Evolutionary conservation across 75 land plant species (phyloP).

Genomic region (Pinus taeda): DNA sequence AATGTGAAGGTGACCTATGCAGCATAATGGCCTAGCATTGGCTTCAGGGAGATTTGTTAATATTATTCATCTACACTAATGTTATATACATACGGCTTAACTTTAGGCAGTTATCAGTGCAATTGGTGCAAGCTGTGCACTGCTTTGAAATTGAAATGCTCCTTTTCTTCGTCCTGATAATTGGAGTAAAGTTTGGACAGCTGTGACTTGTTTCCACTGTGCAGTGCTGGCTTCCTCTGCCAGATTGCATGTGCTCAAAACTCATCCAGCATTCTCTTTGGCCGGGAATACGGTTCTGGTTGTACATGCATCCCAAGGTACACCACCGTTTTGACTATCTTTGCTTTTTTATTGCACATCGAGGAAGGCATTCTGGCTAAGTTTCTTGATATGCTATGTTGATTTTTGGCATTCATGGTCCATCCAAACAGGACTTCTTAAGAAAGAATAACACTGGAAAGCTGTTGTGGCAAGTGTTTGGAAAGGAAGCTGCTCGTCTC

Average conservation of each 20-base stretch:
- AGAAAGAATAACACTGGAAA: constrained; percentile 96
- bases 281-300: constrained; percentile 73
- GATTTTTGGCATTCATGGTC: constrained; percentile 11
- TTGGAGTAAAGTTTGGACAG: background rate
- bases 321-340: background rate
- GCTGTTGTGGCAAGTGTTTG: constrained; percentile 90
- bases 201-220: constrained; percentile 6
- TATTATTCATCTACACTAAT: constrained; percentile 7
- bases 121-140: background rate
- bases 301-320: constrained; percentile 99
- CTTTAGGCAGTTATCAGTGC: background rate
- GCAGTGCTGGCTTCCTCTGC: constrained; percentile 90
- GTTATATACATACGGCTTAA: background rate
- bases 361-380: background rate
- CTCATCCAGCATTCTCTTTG: constrained; percentile 48
- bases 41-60: background rate
- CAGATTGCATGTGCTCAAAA: constrained; percentile 90
- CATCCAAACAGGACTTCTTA: constrained; percentile 71
- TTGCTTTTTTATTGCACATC: background rate
- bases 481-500: constrained; percentile 57
- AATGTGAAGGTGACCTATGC: background rate
- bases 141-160: background rate
- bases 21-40: background rate
- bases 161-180: background rate
- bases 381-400: background rate